Evolutionary conservation across 352 stramenopile species (phyloP).

Genomic region (Peronospora farinosa): DNA sequence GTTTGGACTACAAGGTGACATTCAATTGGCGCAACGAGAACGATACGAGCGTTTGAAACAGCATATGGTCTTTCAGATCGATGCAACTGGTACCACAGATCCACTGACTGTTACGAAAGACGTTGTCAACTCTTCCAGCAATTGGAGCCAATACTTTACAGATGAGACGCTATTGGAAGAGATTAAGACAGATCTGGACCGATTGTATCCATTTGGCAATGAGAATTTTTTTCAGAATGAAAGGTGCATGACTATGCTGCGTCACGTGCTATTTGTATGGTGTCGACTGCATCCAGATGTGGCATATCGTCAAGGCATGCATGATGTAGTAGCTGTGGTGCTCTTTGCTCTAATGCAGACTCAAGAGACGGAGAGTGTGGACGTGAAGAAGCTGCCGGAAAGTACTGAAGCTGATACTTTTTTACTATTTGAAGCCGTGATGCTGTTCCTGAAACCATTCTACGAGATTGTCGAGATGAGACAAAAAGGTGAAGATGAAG

Average conservation of each 20-base stretch:
- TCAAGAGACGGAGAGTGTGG: constrained; percentile 11
- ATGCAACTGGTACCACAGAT: constrained; percentile 41
- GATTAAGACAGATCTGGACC: constrained; percentile 79
- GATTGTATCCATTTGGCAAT: constrained; percentile 64
- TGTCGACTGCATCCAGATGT: constrained; percentile 73
- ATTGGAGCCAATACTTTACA: constrained; percentile 64
- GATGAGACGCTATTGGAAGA: constrained; percentile 66
- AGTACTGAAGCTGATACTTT: constrained; percentile 60
- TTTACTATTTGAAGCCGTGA: constrained; percentile 65
- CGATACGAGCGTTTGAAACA: constrained; percentile 56
- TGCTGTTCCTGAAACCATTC: constrained; percentile 74
- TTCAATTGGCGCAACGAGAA: constrained; percentile 22
- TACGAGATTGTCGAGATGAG: constrained; percentile 59
- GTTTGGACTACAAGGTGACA: constrained; percentile 21
- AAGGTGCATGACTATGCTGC: constrained; percentile 49
- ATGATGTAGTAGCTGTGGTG: constrained; percentile 73
- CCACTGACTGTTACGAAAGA: constrained; percentile 29
- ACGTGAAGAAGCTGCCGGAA: constrained; percentile 27
- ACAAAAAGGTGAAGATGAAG: neutral
- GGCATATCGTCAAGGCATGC: constrained; percentile 83
- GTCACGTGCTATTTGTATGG: constrained; percentile 79
- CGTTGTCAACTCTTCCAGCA: constrained; percentile 8
- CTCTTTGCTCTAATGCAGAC: constrained; percentile 57
- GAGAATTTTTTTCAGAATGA: constrained; percentile 77
- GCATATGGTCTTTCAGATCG: constrained; percentile 59